Conservation (phyloP, 164 flowering plant genomes). For the Kalanchoe fedtschenkoi region DNA sequence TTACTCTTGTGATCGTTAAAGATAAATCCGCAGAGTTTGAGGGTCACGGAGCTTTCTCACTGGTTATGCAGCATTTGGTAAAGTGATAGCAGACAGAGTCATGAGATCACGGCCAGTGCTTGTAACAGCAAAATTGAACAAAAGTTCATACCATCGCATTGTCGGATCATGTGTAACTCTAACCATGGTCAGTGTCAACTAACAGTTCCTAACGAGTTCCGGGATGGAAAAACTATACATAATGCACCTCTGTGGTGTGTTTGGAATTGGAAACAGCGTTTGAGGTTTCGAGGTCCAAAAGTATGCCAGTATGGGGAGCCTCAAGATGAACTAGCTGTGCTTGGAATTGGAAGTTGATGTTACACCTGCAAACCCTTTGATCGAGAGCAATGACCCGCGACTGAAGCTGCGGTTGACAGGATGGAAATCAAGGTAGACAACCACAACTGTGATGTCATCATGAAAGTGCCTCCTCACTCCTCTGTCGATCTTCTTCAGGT, state of each 20-base stretch:
- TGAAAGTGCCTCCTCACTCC: constrained; percentile 8
- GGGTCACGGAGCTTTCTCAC: too few relatives aligned
- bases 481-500: constrained; percentile 7
- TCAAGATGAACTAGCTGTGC: background rate
- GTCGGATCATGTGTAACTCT: background rate
- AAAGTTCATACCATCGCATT: background rate
- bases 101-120: too few relatives aligned
- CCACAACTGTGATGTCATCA: constrained; percentile 9
- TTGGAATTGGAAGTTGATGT: background rate
- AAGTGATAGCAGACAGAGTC: too few relatives aligned
- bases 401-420: background rate
- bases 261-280: background rate
- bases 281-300: background rate
- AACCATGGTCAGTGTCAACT: background rate
- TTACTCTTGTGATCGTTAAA: too few relatives aligned
- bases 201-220: background rate
- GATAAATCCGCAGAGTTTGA: too few relatives aligned
- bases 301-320: background rate
- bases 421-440: constrained; percentile 8
- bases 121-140: background rate
- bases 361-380: background rate
- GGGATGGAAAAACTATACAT: background rate
- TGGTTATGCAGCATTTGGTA: too few relatives aligned
- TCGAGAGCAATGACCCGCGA: background rate
- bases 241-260: background rate